A percentile compares a stretch with the other conserved stretches of the same genome.
Evolutionary conservation across 345 rosid genomes (phyloP).

Genomic region (Citrus mangshanensis): DNA sequence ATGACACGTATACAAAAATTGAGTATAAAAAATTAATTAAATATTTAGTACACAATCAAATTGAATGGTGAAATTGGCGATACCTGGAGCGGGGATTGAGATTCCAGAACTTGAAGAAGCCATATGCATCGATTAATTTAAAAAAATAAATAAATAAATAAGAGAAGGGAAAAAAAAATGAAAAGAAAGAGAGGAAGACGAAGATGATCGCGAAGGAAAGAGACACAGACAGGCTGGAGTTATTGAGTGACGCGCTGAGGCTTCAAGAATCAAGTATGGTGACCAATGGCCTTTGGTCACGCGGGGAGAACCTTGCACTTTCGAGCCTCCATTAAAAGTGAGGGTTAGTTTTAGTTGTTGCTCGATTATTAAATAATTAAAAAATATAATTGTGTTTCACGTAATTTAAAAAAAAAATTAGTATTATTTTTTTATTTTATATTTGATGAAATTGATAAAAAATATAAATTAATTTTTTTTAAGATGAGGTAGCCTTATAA

Average conservation of each 20-base stretch:
- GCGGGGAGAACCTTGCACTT: no score
- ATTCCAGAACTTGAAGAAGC: constrained; percentile 75
- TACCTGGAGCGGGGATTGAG: constrained; percentile 75
- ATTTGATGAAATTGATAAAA: no score
- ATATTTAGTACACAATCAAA: not conserved
- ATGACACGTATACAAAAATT: not conserved
- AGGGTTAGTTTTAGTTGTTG: no score
- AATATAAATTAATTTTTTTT: no score
- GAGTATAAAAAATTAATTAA: not conserved
- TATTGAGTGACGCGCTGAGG: not conserved
- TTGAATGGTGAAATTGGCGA: constrained; percentile 2
- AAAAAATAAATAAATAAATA: no score
- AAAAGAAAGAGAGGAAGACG: not conserved
- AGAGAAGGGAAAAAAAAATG: not conserved
- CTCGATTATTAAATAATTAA: no score
- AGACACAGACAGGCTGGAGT: not conserved
- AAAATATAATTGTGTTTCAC: no score
- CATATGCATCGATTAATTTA: constrained; percentile 29
- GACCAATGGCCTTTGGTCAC: no score
- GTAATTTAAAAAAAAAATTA: no score
- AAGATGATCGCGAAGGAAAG: not conserved
- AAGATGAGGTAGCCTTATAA: no score
- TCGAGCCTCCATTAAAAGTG: no score
- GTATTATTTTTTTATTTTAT: no score
- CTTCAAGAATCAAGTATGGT: not conserved